Percentiles rank a stretch among this genome's conserved stretches.
These are phyloP conservation scores for Phytophthora litchii DNA, from an alignment of 352 stramenopile genomes.

Conservation along the genomic window DNA sequence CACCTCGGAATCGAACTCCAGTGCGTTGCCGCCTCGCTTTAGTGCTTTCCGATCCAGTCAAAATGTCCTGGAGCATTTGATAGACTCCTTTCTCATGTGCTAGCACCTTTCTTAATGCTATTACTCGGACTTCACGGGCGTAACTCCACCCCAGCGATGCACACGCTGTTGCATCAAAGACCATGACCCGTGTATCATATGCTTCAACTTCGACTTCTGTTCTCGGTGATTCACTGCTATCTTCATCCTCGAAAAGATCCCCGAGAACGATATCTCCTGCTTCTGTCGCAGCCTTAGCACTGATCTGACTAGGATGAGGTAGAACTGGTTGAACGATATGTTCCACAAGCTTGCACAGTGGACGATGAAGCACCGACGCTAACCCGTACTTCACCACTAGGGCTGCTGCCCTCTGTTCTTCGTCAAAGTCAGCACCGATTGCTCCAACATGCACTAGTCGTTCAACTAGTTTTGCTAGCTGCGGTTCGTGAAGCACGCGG, in stretches of 20 bases:
- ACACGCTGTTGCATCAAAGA: conserved; percentile 6
- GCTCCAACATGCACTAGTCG: conserved; percentile 32
- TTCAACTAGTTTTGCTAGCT: conserved; percentile 40
- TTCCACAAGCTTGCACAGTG: conserved; percentile 34
- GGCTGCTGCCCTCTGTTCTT: conserved; percentile 17
- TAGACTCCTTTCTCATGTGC: conserved; percentile 12
- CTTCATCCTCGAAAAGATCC: conserved; percentile 19
- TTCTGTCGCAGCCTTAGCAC: conserved; percentile 10
- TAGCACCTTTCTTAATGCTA: conserved; percentile 5
- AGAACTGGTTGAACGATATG: conserved; percentile 24
- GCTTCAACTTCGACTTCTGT: neutral
- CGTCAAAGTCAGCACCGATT: conserved; percentile 15
- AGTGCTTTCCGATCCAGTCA: neutral
- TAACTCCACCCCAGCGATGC: conserved; percentile 5
- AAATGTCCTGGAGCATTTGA: conserved; percentile 13
- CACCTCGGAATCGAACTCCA: conserved; percentile 13
- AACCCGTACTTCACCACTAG: conserved; percentile 34
- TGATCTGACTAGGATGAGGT: conserved; percentile 19
- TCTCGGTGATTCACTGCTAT: neutral
- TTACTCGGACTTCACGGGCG: conserved; percentile 17
- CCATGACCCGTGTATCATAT: conserved; percentile 9
- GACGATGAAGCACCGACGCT: conserved; percentile 17
- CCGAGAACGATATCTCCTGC: conserved; percentile 24
- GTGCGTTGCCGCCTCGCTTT: conserved; percentile 17
- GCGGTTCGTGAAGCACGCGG: conserved; percentile 32